These are phyloP conservation scores for Camelina sativa DNA, from an alignment of 345 rosid species.

Conservation along the genomic window DNA sequence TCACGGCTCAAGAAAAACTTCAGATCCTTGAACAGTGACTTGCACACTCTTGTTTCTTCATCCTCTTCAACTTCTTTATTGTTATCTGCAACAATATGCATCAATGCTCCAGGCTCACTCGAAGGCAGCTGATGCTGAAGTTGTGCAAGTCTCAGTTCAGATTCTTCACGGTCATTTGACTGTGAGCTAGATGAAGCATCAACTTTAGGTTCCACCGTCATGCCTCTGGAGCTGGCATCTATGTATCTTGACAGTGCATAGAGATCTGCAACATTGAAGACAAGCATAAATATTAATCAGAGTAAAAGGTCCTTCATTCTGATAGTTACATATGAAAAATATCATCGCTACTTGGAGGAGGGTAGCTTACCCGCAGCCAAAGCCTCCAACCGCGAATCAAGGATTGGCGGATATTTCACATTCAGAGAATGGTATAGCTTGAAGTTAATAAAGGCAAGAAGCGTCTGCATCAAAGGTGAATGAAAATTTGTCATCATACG, in stretches of 20 bases:
- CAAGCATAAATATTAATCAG: not conserved
- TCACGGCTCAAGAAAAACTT: constrained; percentile 93
- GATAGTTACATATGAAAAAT: not conserved
- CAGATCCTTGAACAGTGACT: constrained; percentile 69
- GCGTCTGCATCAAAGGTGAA: constrained; percentile 67
- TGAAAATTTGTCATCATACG: not conserved
- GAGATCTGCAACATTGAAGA: constrained; percentile 63
- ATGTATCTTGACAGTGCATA: constrained; percentile 88
- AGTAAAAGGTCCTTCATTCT: not conserved
- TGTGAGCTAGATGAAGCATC: constrained; percentile 52
- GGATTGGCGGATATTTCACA: constrained; percentile 89
- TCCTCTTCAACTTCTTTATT: constrained; percentile 77
- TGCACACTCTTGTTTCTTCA: constrained; percentile 82
- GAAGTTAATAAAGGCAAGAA: constrained; percentile 79
- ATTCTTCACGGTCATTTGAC: constrained; percentile 58
- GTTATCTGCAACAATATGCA: constrained; percentile 81
- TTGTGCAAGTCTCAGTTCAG: constrained; percentile 91
- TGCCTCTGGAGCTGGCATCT: constrained; percentile 59
- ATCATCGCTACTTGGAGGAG: constrained; percentile 5
- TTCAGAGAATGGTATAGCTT: constrained; percentile 79
- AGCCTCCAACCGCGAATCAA: constrained; percentile 89
- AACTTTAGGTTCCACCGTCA: constrained; percentile 47
- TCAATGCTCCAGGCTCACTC: constrained; percentile 90
- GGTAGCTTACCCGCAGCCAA: constrained; percentile 74
- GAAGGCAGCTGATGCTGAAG: constrained; percentile 94